A percentile compares a stretch with the other conserved stretches of the same genome.
Evolutionary conservation across 495 filamentous ascomycete genomes (phyloP).

Genomic region (Pseudoneurospora amorphoporcata): DNA sequence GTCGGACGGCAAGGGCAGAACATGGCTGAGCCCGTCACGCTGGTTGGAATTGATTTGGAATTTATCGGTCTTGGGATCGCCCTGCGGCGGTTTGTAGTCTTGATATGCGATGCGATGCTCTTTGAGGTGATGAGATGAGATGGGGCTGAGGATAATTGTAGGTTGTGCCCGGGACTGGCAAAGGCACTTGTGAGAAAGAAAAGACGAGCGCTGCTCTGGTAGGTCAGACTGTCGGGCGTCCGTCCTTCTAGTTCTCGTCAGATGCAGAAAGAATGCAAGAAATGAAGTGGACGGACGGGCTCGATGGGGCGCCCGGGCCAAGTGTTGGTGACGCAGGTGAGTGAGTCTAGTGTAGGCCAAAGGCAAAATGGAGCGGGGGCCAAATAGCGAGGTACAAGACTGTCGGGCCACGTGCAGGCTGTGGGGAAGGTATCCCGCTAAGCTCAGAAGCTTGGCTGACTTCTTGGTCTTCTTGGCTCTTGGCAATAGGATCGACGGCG

Average conservation of each 20-base stretch:
- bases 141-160: background rate
- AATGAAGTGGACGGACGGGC: background rate
- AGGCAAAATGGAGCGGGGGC: background rate
- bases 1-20: slow-evolving; percentile 1
- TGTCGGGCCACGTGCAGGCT: background rate
- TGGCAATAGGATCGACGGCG: background rate
- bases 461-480: background rate
- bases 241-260: background rate
- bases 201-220: background rate
- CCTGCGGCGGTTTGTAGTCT: background rate
- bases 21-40: slow-evolving; percentile 8
- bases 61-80: background rate
- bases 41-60: background rate
- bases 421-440: background rate
- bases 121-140: background rate
- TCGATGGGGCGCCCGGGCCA: background rate
- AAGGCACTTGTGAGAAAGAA: background rate
- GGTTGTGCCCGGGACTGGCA: background rate
- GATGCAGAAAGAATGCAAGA: background rate
- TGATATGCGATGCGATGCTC: background rate
- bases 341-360: background rate
- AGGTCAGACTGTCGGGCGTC: background rate
- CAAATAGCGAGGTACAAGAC: background rate
- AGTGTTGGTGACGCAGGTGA: background rate
- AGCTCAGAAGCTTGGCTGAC: background rate